Conservation (phyloP, 169 alveolate species). For the Sarcocystis neurona region DNA sequence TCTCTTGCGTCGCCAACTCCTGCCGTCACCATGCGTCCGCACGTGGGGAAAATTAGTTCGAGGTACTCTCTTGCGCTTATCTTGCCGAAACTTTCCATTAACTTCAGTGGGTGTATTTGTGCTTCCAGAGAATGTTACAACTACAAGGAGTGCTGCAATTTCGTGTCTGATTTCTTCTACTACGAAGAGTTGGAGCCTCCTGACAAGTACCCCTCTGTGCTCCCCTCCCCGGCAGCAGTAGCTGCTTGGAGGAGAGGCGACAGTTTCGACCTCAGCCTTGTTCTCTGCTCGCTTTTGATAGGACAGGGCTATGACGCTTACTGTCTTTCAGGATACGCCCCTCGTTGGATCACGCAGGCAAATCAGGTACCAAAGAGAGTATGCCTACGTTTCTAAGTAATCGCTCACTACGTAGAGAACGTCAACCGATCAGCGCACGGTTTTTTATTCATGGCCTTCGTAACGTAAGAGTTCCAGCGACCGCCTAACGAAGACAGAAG, state of each 20-base stretch:
- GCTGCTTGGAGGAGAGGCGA: constrained; percentile 84
- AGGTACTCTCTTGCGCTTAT: too few relatives aligned
- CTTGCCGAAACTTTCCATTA: too few relatives aligned
- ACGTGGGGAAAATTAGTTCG: too few relatives aligned
- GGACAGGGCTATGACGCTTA: constrained; percentile 84
- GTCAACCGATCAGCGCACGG: too few relatives aligned
- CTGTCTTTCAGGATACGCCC: constrained; percentile 85
- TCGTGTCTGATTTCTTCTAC: constrained; percentile 75
- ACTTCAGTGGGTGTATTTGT: too few relatives aligned
- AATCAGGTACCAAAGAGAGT: constrained; percentile 29
- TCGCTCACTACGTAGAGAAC: too few relatives aligned
- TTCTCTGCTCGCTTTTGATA: constrained; percentile 13
- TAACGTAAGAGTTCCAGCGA: too few relatives aligned
- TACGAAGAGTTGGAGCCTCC: constrained; percentile 83
- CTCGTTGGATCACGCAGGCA: constrained; percentile 57
- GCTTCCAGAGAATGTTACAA: constrained; percentile 80
- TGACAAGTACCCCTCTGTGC: constrained; percentile 73
- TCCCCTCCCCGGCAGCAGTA: constrained; percentile 83
- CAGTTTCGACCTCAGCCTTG: constrained; percentile 77
- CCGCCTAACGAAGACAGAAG: too few relatives aligned
- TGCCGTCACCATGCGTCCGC: too few relatives aligned
- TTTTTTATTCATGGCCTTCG: too few relatives aligned
- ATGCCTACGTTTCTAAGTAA: too few relatives aligned
- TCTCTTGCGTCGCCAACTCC: too few relatives aligned
- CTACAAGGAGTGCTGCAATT: constrained; percentile 76